Conservation (phyloP, 2,329 filamentous ascomycete genomes). For the Colletotrichum aenigma region DNA sequence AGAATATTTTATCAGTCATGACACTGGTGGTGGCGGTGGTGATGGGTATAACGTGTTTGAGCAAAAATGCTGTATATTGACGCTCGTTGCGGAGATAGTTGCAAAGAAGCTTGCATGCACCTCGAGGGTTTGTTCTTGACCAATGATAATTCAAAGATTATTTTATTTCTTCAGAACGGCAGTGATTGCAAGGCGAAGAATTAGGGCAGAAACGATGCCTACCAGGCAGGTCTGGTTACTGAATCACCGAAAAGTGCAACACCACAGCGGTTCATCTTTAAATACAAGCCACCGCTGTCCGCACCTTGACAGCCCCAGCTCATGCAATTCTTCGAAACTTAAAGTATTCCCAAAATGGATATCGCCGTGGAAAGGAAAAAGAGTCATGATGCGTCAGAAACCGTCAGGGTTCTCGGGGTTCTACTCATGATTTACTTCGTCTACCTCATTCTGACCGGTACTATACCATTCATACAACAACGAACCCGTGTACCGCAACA, state of each 20-base stretch:
- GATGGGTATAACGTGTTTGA: neutral
- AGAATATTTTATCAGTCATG: neutral
- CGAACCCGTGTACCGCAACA: neutral
- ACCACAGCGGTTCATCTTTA: neutral
- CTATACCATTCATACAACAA: neutral
- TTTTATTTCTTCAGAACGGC: neutral
- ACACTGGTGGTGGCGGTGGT: neutral
- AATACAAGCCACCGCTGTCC: neutral
- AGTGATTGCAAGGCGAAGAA: neutral
- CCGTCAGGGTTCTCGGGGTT: neutral
- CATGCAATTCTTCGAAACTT: neutral
- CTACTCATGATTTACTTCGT: neutral
- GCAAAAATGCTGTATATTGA: neutral
- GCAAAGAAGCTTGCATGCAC: neutral
- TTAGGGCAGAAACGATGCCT: too few relatives aligned
- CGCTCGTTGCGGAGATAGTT: too few relatives aligned
- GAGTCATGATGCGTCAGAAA: neutral
- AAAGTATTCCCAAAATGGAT: neutral
- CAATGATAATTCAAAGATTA: neutral
- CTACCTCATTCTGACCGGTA: neutral
- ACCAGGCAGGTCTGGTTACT: neutral
- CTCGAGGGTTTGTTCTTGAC: neutral
- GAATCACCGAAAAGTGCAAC: neutral
- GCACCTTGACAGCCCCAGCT: neutral
- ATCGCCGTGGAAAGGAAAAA: neutral